Evolutionary conservation across 2,329 filamentous ascomycete species (phyloP).

Genomic region (Furcasterigmium furcatum): DNA sequence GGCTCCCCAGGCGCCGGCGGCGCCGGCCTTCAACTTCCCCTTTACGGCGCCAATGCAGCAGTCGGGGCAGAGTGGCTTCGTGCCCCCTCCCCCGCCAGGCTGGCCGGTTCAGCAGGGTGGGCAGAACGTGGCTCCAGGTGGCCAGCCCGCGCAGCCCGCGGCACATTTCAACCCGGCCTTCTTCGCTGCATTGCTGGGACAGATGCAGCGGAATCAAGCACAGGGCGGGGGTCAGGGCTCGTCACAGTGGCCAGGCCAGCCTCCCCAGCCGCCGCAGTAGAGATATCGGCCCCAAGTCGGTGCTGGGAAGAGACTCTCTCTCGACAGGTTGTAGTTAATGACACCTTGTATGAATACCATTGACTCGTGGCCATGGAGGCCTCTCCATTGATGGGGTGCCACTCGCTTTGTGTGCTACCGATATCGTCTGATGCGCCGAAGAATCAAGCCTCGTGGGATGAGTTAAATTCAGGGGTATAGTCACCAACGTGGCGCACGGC

Average conservation of each 20-base stretch:
- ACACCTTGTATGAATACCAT: background rate
- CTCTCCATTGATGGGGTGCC: no score
- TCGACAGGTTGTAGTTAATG: no score
- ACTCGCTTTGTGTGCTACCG: no score
- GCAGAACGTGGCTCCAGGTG: no score
- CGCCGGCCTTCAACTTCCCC: slow-evolving; percentile 38
- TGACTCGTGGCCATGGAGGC: background rate
- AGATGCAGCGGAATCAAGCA: slow-evolving; percentile 32
- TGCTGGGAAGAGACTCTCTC: background rate
- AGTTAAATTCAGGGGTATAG: no score
- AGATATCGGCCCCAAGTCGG: background rate
- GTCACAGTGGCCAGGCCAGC: slow-evolving; percentile 20
- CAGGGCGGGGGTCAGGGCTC: slow-evolving; percentile 10
- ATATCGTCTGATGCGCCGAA: no score
- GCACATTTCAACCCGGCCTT: slow-evolving; percentile 58
- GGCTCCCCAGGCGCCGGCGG: slow-evolving; percentile 18
- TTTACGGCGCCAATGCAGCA: slow-evolving; percentile 39
- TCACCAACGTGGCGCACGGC: no score
- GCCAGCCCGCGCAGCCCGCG: slow-evolving; percentile 28
- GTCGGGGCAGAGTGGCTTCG: slow-evolving; percentile 22
- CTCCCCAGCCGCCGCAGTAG: slow-evolving; percentile 22
- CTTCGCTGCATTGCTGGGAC: slow-evolving; percentile 45
- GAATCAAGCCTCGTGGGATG: no score
- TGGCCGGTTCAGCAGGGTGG: slow-evolving; percentile 25
- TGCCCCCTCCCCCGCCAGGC: slow-evolving; percentile 34